Base-by-base conservation (phyloP, 2,329 filamentous ascomycete species). In the Beauveria varroae region DNA sequence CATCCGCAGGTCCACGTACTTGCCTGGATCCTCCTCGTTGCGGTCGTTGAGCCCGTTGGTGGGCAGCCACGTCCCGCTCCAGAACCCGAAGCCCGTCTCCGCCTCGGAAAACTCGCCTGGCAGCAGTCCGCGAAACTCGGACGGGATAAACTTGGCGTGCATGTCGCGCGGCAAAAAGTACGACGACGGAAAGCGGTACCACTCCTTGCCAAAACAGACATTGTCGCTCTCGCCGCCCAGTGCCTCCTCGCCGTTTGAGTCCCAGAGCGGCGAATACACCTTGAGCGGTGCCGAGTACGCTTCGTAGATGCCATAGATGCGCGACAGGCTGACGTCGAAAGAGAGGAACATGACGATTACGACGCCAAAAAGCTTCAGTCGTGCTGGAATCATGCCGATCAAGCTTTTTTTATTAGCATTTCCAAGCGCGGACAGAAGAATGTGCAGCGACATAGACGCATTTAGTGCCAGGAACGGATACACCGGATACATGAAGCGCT, bases 401-500 rank as follows among this genome's bases (percentile, higher is more conserved):
- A 93, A 69, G 0, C 84, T 83, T 67, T 82, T 85, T 0, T 88
- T 85, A 63, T 90, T 82, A 1, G 83, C 82, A 24, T 86, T 87
- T 20, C 93, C 91, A 53, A 96, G 76, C 43, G 88, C 87, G 14
- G 86, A 81, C 18, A 98, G 80, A 1, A 96, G 70, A 62, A 96
- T 88, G 72, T 98, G 92, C 41, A 96, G 78, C 4, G 90, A 84
- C 58, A 97, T 83, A 9, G 93, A 90, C 3, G 93, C 93, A 69
- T 96, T 97, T 41, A 99, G 80, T 0, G 90, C 89, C 43, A 99
- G 80, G 65, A 93, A 91, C 1, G 95, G 95, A 69, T 99, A 99
- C 2, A 86, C 90, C 0, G 95, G 95, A 69, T 96, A 99, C 93
- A 99, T 98, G 78, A 99, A 99, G 7, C 95, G 83, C 75, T 99